These are phyloP conservation scores for Oryza punctata DNA, from an alignment of 176 grass and related monocot genomes.

Conservation along the genomic window DNA sequence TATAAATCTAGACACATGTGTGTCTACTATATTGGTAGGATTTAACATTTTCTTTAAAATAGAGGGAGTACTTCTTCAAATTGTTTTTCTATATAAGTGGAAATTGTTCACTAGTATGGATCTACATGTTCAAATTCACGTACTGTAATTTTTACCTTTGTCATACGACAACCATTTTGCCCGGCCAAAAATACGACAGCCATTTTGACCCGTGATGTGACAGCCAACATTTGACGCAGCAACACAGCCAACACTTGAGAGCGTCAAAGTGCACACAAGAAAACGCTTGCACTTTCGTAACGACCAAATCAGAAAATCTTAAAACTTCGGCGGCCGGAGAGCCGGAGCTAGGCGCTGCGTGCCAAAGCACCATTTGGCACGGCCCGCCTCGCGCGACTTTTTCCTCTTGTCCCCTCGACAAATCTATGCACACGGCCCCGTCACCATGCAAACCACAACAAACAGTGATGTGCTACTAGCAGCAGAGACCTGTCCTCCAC, in stretches of 20 bases:
- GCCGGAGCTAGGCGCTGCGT: slow-evolving; percentile 4
- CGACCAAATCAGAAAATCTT: neutral
- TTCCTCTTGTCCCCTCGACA: slow-evolving; percentile 18
- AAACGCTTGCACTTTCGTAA: neutral
- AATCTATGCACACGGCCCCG: neutral
- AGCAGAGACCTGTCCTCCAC: neutral
- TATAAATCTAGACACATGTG: no score
- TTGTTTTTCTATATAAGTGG: no score
- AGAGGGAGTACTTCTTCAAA: no score
- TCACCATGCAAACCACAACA: slow-evolving; percentile 20
- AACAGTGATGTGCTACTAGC: neutral
- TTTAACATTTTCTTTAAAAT: no score
- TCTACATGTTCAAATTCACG: neutral
- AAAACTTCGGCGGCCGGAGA: slow-evolving; percentile 28
- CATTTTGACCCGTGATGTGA: slow-evolving; percentile 1
- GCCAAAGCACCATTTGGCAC: slow-evolving; percentile 48
- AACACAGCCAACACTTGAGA: slow-evolving; percentile 7
- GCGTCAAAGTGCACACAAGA: neutral
- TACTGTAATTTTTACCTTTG: neutral
- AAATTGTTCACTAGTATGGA: neutral
- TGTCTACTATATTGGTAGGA: no score
- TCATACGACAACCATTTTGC: neutral
- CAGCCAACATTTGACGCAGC: slow-evolving; percentile 11
- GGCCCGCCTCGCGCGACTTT: slow-evolving; percentile 16
- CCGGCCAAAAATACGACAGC: no score